A percentile compares a stretch with the other conserved stretches of the same genome.
Conservation (phyloP, 208 protist genomes). For the Crithidia sp. region DNA sequence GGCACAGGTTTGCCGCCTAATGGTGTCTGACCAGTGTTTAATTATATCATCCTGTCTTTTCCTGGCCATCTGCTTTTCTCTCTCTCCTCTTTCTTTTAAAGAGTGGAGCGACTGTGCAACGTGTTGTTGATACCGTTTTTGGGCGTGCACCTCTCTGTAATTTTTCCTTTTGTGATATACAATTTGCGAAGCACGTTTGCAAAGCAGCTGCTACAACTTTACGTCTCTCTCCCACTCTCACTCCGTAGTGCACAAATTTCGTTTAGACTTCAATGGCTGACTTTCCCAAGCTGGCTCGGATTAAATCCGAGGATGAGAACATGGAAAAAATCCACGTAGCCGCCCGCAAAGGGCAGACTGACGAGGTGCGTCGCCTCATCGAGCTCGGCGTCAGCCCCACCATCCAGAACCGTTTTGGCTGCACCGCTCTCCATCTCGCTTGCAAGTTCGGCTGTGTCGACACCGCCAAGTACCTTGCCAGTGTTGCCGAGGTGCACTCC, state of each 20-base stretch:
- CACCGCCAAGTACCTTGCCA: slow-evolving; percentile 68
- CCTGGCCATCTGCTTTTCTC: too few species aligned
- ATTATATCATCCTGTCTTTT: too few species aligned
- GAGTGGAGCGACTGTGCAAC: too few species aligned
- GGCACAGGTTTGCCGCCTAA: too few species aligned
- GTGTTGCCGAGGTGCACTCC: slow-evolving; percentile 56
- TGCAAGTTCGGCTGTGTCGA: slow-evolving; percentile 84
- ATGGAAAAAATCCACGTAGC: slow-evolving; percentile 90
- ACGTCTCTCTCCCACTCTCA: background rate
- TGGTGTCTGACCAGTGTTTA: too few species aligned
- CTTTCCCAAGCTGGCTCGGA: slow-evolving; percentile 68
- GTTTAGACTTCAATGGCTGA: slow-evolving; percentile 40
- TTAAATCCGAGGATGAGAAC: slow-evolving; percentile 87
- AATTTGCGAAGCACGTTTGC: too few species aligned
- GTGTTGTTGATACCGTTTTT: too few species aligned
- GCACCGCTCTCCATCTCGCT: slow-evolving; percentile 86
- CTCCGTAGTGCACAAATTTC: background rate
- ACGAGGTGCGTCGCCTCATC: slow-evolving; percentile 81
- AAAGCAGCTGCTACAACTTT: too few species aligned
- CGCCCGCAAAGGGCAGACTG: slow-evolving; percentile 77
- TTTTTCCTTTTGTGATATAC: background rate
- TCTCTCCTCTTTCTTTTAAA: too few species aligned
- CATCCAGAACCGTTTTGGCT: slow-evolving; percentile 87
- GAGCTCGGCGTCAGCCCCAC: slow-evolving; percentile 66
- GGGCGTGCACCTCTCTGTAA: too few species aligned